phyloP scores from a whole-genome alignment of 306 rosid genomes.

The Parietaria judaica region DNA sequence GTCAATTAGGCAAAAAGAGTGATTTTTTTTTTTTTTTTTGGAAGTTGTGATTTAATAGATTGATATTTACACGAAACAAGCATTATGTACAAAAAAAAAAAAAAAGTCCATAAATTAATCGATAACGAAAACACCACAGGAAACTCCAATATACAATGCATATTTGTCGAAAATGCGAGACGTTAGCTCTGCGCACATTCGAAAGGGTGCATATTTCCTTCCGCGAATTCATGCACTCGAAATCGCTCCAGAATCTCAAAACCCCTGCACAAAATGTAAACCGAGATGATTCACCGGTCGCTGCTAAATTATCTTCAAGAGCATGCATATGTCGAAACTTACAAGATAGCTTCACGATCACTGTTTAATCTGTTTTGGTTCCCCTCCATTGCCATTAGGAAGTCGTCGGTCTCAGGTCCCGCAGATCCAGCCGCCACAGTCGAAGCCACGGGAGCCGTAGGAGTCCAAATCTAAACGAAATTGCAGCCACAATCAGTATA shows the following conservation, averaged over 20 bases:
- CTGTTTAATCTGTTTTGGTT: conserved; percentile 71
- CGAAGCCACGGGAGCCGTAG: conserved; percentile 67
- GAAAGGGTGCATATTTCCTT: conserved; percentile 89
- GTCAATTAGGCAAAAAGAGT: too few relatives aligned
- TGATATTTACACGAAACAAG: not conserved
- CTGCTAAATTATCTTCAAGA: not conserved
- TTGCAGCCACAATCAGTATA: conserved; percentile 21
- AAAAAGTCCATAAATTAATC: too few relatives aligned
- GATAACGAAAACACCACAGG: too few relatives aligned
- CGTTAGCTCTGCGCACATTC: conserved; percentile 89
- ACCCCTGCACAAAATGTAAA: conserved; percentile 43
- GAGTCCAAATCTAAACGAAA: conserved; percentile 69
- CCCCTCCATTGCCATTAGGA: conserved; percentile 54
- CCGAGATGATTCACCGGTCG: conserved; percentile 8
- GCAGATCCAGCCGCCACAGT: conserved; percentile 66
- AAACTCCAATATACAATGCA: too few relatives aligned
- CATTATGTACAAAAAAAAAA: too few relatives aligned
- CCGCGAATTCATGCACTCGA: conserved; percentile 81
- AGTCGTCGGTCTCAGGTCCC: conserved; percentile 65
- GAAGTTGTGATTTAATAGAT: conserved; percentile 1
- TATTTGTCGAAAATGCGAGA: not conserved
- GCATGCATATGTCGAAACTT: conserved; percentile 23
- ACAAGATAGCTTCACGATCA: conserved; percentile 64
- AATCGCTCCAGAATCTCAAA: conserved; percentile 74
- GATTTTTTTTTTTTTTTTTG: too few relatives aligned